A percentile compares a stretch with the other conserved stretches of the same genome.
These are phyloP conservation scores for Diaporthe helianthi DNA, from an alignment of 2,329 filamentous ascomycete genomes.

Conservation along the genomic window DNA sequence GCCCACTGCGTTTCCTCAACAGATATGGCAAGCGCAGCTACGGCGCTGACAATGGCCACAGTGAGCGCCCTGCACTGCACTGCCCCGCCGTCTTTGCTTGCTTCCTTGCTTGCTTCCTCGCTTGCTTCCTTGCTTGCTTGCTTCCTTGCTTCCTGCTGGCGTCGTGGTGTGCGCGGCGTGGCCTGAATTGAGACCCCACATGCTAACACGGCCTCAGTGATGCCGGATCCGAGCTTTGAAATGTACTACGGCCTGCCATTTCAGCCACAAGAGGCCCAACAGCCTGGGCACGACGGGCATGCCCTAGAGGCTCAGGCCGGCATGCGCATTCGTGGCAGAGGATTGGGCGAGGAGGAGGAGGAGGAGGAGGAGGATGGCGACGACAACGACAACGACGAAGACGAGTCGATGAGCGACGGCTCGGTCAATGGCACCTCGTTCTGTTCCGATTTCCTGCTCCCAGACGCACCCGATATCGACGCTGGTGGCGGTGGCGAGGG, in stretches of 20 bases:
- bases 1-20: slow-evolving; percentile 35
- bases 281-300: not conserved
- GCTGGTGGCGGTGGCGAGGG: not conserved
- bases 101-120: too few species aligned
- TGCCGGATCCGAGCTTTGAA: slow-evolving; percentile 30
- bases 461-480: not conserved
- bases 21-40: slow-evolving; percentile 31
- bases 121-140: too few species aligned
- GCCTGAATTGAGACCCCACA: not conserved
- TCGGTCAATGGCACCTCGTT: not conserved
- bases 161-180: not conserved
- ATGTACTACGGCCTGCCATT: slow-evolving; percentile 29
- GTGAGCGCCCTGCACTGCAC: slow-evolving; percentile 7
- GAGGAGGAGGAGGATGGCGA: not conserved
- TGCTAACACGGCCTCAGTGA: slow-evolving; percentile 17
- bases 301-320: not conserved
- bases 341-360: not conserved
- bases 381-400: not conserved
- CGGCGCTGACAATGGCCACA: slow-evolving; percentile 30
- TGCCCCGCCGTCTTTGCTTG: not conserved
- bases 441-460: not conserved
- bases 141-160: not conserved
- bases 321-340: not conserved
- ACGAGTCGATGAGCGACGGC: not conserved
- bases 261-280: not conserved